Evolutionary conservation across 2,329 filamentous ascomycete genomes (phyloP), one percentile per base, ranked within the genome.

Genomic region (Hypoxylon sp.): DNA sequence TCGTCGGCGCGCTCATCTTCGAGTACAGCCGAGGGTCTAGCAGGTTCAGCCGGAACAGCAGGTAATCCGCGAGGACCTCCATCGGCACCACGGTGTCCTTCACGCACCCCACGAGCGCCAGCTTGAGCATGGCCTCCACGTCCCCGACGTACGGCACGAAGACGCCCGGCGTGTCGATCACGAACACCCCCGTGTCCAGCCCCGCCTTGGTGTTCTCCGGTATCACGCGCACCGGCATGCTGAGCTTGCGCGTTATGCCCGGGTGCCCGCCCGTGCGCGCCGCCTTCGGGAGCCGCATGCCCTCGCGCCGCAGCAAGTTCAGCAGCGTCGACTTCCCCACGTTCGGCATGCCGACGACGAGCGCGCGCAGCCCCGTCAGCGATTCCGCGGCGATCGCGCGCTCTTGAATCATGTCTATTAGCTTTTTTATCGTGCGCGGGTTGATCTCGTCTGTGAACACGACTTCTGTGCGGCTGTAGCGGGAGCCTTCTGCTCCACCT

Each of bases 331-430:
- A 97, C 82, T 99, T 99, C 37, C 96, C 96, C 0, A 97, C 93
- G 78, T 99, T 99, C 37, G 96, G 96, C 95, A 99, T 98, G 61
- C 96, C 96, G 13, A 98, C 95, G 0, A 98, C 89, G 79, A 99
- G 88, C 63, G 94, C 88, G 54, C 94, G 89, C 73, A 94, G 87
- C n/a, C 94, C 95, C 6, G 92, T 90, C n/a, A 98, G 82, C 22
- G 88, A 88, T 73, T 89, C 84, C 31, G 80, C 78, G 27, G 81
- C 77, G n/a, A 76, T 71, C 25, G 86, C 86, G 68, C 87, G 83
- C 3, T 81, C 76, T 65, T 85, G 85, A 61, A 90, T 82, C 62
- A 83, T 82, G 1, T 84, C 79, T 10, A 89, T 77, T 2, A 89
- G 78, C 2, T 72, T 60, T 4, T 72, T 73, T 8, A 84, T 83